These are phyloP conservation scores for Trichoderma citrinoviride DNA, from an alignment of 2,329 filamentous ascomycete species.

Conservation along the genomic window DNA sequence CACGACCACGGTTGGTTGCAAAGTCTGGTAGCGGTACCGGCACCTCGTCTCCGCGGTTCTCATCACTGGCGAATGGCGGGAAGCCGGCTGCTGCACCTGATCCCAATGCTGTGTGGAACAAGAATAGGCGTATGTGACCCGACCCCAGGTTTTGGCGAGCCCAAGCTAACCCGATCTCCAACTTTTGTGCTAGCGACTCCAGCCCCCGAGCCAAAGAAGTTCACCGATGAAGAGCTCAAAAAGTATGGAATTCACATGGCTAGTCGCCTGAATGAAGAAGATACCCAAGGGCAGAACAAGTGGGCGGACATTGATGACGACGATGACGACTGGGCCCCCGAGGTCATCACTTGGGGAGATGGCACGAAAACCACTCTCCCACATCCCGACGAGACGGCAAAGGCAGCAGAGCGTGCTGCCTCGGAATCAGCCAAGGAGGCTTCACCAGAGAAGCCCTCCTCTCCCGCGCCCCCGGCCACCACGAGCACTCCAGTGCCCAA, in stretches of 20 bases:
- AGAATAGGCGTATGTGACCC: constrained; percentile 68
- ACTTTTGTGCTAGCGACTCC: constrained; percentile 48
- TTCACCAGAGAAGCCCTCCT: constrained; percentile 44
- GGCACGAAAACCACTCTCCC: constrained; percentile 78
- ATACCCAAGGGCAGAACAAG: constrained; percentile 71
- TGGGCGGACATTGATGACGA: constrained; percentile 91
- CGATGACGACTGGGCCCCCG: constrained; percentile 82
- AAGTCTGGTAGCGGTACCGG: constrained; percentile 65
- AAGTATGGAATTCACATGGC: constrained; percentile 86
- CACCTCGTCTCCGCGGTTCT: constrained; percentile 47
- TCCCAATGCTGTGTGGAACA: constrained; percentile 79
- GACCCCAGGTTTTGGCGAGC: not conserved
- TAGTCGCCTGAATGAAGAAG: constrained; percentile 72
- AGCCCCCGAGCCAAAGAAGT: constrained; percentile 71
- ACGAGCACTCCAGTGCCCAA: constrained; percentile 44
- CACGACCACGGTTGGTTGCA: constrained; percentile 70
- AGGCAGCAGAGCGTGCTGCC: constrained; percentile 29
- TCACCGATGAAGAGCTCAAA: constrained; percentile 83
- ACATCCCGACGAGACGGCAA: constrained; percentile 52
- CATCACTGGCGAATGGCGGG: constrained; percentile 51
- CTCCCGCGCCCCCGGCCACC: constrained; percentile 40
- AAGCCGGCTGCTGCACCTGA: constrained; percentile 64
- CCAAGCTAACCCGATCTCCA: constrained; percentile 27
- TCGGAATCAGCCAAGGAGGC: constrained; percentile 27
- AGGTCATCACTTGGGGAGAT: constrained; percentile 84